Percentiles rank a stretch among this genome's conserved stretches.
Conservation (phyloP, 2,329 filamentous ascomycete genomes). For the Fusarium tuaranense region DNA sequence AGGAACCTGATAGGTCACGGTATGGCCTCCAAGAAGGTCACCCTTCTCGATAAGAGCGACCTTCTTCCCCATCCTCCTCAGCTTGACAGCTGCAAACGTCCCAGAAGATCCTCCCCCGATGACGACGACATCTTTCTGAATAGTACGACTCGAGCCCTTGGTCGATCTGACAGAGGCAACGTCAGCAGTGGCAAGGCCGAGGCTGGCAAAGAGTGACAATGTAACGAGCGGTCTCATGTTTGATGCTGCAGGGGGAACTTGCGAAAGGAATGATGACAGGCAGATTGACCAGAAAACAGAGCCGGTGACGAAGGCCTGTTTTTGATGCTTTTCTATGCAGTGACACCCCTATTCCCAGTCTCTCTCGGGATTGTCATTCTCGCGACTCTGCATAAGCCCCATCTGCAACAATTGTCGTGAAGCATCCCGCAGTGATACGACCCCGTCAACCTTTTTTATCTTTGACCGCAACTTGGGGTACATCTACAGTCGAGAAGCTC, state of each 20-base stretch:
- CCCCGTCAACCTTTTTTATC: not conserved
- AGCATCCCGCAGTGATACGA: not conserved
- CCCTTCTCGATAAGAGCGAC: constrained; percentile 30
- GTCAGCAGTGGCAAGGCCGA: constrained; percentile 15
- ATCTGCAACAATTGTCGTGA: constrained; percentile 19
- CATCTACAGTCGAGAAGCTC: not conserved
- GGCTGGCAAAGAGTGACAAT: constrained; percentile 30
- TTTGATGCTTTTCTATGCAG: constrained; percentile 32
- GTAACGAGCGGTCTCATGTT: constrained; percentile 32
- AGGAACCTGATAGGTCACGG: constrained; percentile 30
- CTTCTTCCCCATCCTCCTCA: constrained; percentile 31
- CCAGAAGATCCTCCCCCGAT: constrained; percentile 36
- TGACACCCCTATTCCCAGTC: constrained; percentile 28
- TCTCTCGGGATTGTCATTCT: not conserved
- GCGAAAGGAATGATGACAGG: constrained; percentile 2
- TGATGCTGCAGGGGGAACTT: constrained; percentile 10
- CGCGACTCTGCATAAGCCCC: not conserved
- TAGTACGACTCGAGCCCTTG: not conserved
- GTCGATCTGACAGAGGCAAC: constrained; percentile 10
- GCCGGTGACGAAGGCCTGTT: constrained; percentile 30
- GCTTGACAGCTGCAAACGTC: constrained; percentile 31
- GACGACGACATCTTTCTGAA: constrained; percentile 30
- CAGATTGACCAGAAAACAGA: not conserved
- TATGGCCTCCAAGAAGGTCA: constrained; percentile 30
- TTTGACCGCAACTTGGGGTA: not conserved